A percentile compares a stretch with the other conserved stretches of the same genome.
phyloP scores from a whole-genome alignment of 495 filamentous ascomycete genomes.

The Podospora anserina region DNA sequence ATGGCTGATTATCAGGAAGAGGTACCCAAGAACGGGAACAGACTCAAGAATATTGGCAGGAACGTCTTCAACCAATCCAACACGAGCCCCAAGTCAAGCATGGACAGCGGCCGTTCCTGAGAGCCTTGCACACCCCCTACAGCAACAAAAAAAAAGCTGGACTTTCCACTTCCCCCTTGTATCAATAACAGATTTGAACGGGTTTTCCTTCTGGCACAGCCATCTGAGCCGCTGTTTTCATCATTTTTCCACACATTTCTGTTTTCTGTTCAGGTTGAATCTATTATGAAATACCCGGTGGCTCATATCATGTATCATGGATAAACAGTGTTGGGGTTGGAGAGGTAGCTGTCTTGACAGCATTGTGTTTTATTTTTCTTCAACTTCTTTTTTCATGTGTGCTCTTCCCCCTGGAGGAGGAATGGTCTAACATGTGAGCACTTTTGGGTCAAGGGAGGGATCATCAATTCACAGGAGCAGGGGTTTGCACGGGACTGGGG shows the following conservation, averaged over 20 bases:
- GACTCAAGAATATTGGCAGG: conserved; percentile 47
- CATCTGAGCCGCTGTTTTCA: neutral
- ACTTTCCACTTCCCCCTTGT: conserved; percentile 8
- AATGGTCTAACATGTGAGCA: neutral
- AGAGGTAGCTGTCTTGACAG: neutral
- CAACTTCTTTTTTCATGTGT: neutral
- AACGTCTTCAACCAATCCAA: conserved; percentile 47
- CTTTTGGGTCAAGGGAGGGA: neutral
- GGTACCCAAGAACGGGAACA: conserved; percentile 40
- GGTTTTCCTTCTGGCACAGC: neutral
- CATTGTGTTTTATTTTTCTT: neutral
- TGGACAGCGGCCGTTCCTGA: conserved; percentile 35
- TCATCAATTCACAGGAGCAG: neutral
- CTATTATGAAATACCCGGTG: conserved; percentile 11
- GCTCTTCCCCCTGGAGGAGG: neutral
- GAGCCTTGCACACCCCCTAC: neutral
- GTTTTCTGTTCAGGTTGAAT: conserved; percentile 10
- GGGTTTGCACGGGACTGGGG: neutral
- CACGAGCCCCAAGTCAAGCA: conserved; percentile 45
- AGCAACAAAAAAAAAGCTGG: neutral
- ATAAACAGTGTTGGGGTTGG: conserved; percentile 10
- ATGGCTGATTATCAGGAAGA: conserved; percentile 47
- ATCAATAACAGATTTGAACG: conserved; percentile 15
- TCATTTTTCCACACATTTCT: neutral
- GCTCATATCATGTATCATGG: conserved; percentile 14